These are phyloP conservation scores for Helicocarpus griseus DNA, from an alignment of 2,329 filamentous ascomycete species.

Conservation along the genomic window DNA sequence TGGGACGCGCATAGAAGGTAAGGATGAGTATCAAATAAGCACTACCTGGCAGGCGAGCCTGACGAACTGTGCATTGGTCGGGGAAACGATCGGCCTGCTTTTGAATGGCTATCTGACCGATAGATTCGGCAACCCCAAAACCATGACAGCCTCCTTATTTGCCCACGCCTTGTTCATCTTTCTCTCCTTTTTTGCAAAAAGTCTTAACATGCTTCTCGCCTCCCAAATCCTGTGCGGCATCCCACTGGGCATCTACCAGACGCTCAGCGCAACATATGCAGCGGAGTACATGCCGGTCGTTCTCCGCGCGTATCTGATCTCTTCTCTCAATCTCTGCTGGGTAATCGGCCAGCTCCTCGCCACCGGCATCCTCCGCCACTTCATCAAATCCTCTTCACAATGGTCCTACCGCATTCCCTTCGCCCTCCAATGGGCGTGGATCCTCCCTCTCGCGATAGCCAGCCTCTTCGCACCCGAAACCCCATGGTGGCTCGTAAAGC, in stretches of 20 bases:
- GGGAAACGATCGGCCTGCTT: constrained; percentile 36
- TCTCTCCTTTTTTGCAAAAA: constrained; percentile 18
- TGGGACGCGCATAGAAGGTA: constrained; percentile 35
- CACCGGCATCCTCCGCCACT: constrained; percentile 20
- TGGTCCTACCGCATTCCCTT: constrained; percentile 37
- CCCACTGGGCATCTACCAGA: constrained; percentile 39
- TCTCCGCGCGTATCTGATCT: constrained; percentile 39
- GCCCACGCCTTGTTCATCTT: constrained; percentile 20
- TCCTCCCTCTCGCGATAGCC: constrained; percentile 9
- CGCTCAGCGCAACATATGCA: constrained; percentile 37
- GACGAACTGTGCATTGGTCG: constrained; percentile 20
- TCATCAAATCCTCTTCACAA: constrained; percentile 19
- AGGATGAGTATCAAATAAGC: constrained; percentile 32
- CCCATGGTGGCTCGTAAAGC: constrained; percentile 14
- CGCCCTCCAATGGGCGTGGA: constrained; percentile 29
- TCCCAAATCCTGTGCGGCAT: constrained; percentile 23
- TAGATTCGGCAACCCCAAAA: constrained; percentile 24
- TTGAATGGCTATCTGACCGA: constrained; percentile 30
- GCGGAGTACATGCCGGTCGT: constrained; percentile 33
- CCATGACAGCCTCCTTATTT: constrained; percentile 10
- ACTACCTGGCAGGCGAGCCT: constrained; percentile 34
- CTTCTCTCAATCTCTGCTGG: constrained; percentile 41
- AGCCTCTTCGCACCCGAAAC: constrained; percentile 13
- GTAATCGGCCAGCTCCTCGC: constrained; percentile 24
- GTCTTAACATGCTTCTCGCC: neutral